These are phyloP conservation scores for Pseudomonodictys pantanalensis DNA, from an alignment of 495 filamentous ascomycete genomes.

Conservation along the genomic window DNA sequence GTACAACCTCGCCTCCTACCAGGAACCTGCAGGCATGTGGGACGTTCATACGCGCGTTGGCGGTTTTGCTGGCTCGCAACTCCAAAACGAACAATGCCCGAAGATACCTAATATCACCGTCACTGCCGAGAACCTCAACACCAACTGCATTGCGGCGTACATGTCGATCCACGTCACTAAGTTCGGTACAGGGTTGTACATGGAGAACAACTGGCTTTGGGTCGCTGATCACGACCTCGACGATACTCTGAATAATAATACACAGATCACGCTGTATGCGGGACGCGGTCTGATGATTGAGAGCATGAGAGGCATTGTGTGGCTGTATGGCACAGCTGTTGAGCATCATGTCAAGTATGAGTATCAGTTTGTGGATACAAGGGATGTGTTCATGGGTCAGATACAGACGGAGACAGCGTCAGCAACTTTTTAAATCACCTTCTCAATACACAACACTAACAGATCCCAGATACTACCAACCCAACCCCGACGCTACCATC, in stretches of 20 bases:
- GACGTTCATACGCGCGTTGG: constrained; percentile 59
- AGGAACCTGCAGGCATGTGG: constrained; percentile 44
- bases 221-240: constrained; percentile 75
- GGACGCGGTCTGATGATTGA: constrained; percentile 67
- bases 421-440: background rate
- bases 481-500: constrained; percentile 57
- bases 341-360: constrained; percentile 41
- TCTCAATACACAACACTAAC: background rate
- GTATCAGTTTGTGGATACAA: constrained; percentile 39
- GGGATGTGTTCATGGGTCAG: constrained; percentile 38
- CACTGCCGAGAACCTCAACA: constrained; percentile 42
- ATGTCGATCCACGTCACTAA: constrained; percentile 65
- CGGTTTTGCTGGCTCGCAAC: constrained; percentile 53
- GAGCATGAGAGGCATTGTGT: constrained; percentile 48
- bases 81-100: constrained; percentile 53
- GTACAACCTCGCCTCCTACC: constrained; percentile 40
- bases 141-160: constrained; percentile 61
- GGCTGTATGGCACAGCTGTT: constrained; percentile 50
- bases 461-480: constrained; percentile 52
- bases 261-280: constrained; percentile 65
- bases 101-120: constrained; percentile 47
- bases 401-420: constrained; percentile 42
- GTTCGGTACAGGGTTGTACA: constrained; percentile 49
- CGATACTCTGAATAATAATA: constrained; percentile 42
- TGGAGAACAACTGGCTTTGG: constrained; percentile 72